Base-by-base conservation (phyloP, 768 basidiomycete genomes). In the Leccinum pellstonianum region DNA sequence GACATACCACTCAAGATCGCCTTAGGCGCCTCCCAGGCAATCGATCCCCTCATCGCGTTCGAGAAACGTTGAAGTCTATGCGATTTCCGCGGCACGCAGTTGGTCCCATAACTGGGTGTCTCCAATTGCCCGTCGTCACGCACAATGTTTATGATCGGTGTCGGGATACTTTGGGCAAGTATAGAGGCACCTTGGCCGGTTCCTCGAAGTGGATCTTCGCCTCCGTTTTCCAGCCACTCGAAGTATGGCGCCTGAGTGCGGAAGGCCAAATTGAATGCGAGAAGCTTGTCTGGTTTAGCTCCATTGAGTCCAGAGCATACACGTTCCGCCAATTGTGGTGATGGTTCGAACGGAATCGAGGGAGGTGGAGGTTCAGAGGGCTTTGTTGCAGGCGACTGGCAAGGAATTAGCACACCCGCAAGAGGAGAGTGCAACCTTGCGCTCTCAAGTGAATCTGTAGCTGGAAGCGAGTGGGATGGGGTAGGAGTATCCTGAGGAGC, bases 211-310 rank as follows among this genome's bases (percentile, higher is more conserved):
- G 59, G 66, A 29, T 72, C 72, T 55, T 75, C 69, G 29, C 76
- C 79, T 23, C 80, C 79, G 19, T 82, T 82, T 70, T 91, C 90
- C 6, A 92, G 76, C 90, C 90, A 92, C 19, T 81, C 83, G 63
- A 91, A 92, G 66, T 82, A 90, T 2, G 81, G 80, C 6, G 76
- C 76, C 50, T 66, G 68, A 38, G 75, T 82, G 1, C 77, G 76
- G 66, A 91, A 91, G 11, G 90, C 90, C 64, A 86, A 77, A 66
- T 87, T 89, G 67, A 91, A 91, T 0, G 90, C 88, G 4, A 87
- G 64, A 12, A 64, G 59, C 1, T 59, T 66, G 3, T 72, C 66
- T 5, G n/a, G 38, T 56, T 63, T 60, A 21, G 12, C 23, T 2
- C 37, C 2, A 3, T 27, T 25, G 33, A 33, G 11, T 49, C 37